Evolutionary conservation across 306 rosid genomes (phyloP).

Genomic region (Quercus berberidifolia): DNA sequence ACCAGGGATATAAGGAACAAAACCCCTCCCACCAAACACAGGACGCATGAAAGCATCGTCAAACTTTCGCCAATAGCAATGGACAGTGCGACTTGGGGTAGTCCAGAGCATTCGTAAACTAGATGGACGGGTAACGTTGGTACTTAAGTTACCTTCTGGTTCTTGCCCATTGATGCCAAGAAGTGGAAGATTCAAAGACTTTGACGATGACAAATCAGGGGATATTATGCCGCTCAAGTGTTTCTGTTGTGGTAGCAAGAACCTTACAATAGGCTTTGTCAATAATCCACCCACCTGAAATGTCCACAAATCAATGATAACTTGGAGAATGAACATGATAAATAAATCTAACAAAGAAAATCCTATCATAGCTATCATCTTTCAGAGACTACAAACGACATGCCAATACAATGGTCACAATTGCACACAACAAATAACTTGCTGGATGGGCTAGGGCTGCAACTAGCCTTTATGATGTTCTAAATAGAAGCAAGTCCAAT

Average conservation of each 20-base stretch:
- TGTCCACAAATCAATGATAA: not conserved
- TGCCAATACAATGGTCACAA: not conserved
- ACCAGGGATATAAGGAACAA: conserved; percentile 17
- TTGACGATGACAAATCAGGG: conserved; percentile 6
- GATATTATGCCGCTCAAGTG: not conserved
- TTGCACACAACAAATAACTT: not conserved
- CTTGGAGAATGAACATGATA: not conserved
- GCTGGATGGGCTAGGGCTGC: not conserved
- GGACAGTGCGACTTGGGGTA: conserved; percentile 23
- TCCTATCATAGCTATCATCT: not conserved
- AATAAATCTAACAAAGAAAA: not conserved
- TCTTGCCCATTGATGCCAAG: conserved; percentile 10
- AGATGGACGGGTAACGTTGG: conserved; percentile 12
- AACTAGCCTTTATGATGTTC: not conserved
- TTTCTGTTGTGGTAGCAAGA: conserved; percentile 32
- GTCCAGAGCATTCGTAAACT: conserved; percentile 17
- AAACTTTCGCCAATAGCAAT: conserved; percentile 41
- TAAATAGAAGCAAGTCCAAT: not conserved
- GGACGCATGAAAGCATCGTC: conserved; percentile 60
- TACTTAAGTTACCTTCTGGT: conserved; percentile 18
- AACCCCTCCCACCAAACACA: conserved; percentile 62
- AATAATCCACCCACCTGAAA: conserved; percentile 63
- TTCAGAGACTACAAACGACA: not conserved
- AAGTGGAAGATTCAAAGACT: conserved; percentile 29
- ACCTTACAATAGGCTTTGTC: conserved; percentile 52